Evolutionary conservation across 352 stramenopile species (phyloP), one percentile per base, ranked within the genome.

Genomic region (Halophytophthora batemanensis): DNA sequence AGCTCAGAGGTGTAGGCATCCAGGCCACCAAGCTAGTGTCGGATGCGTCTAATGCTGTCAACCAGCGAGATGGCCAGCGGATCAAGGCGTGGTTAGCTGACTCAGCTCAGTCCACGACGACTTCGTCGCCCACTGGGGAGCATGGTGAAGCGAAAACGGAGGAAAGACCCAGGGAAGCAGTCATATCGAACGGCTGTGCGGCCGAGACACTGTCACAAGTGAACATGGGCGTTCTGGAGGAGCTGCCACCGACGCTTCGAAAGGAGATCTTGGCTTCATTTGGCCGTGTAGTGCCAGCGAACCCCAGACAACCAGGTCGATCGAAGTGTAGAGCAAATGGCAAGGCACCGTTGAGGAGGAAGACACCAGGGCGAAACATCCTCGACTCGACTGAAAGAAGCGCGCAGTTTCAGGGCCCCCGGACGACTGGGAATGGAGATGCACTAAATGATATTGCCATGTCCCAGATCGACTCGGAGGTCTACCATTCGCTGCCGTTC

Each of bases 381-480:
- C 72, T 80, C 45, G 53, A 74, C 17, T 6, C 48, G 17, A 23
- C 51, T 34, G 55, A 45, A 7, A 65, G 65, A 41, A 52, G 19
- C 17, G 42, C 41, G 25, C 46, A 11, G 14, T 53, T 38, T 8
- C 18, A 19, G 3, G 34, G 22, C 14, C 19, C 37, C 23, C 25
- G 17, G 17, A 19, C 11, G n/a, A 38, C 37, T 13, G 52, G 25
- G 17, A 73, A 51, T 15, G 56, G 51, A 4, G 48, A 76, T 19
- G 61, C 73, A 2, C 55, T 93, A 3, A 68, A 93, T 48, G 77
- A 90, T 31, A 81, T 90, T 45, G 68, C 59, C 11, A 68, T 90
- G 52, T 94, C 84, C 3, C 84, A 93, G 69, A 72, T 94, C 3
- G 84, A 94, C 44, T 68, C 70, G 4, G 72, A 88, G 36, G 79